Evolutionary conservation across 257 asterid species (phyloP).

Genomic region (Salvia miltiorrhiza): DNA sequence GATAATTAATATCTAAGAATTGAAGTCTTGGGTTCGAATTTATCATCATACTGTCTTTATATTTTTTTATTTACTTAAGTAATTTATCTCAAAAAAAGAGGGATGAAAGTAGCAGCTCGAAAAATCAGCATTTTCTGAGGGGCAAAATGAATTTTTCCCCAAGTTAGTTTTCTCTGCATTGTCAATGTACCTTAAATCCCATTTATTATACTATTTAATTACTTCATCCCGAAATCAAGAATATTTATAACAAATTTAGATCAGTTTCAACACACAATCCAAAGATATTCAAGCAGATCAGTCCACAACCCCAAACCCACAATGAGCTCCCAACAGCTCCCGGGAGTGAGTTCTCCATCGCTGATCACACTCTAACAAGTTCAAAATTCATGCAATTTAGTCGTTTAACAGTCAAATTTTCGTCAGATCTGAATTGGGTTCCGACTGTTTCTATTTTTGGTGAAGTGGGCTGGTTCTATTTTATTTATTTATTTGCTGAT

Average conservation of each 20-base stretch:
- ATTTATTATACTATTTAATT: too few species aligned
- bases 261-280: not conserved
- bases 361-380: not conserved
- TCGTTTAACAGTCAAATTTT: not conserved
- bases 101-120: not conserved
- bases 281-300: slow-evolving; percentile 8
- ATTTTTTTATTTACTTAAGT: too few species aligned
- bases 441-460: not conserved
- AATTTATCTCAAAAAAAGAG: too few species aligned
- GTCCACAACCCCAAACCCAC: slow-evolving; percentile 15
- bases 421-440: slow-evolving; percentile 22
- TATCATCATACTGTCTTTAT: too few species aligned
- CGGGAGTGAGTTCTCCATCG: slow-evolving; percentile 30
- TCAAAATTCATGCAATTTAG: not conserved
- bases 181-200: too few species aligned
- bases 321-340: slow-evolving; percentile 47
- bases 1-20: too few species aligned
- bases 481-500: not conserved
- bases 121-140: not conserved
- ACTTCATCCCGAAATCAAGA: slow-evolving; percentile 8
- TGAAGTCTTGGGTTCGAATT: too few species aligned
- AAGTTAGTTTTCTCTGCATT: not conserved
- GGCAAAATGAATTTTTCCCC: not conserved
- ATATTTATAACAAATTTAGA: not conserved
- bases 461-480: not conserved